Evolutionary conservation across 257 asterid genomes (phyloP).

Genomic region (Penstemon newberryi): DNA sequence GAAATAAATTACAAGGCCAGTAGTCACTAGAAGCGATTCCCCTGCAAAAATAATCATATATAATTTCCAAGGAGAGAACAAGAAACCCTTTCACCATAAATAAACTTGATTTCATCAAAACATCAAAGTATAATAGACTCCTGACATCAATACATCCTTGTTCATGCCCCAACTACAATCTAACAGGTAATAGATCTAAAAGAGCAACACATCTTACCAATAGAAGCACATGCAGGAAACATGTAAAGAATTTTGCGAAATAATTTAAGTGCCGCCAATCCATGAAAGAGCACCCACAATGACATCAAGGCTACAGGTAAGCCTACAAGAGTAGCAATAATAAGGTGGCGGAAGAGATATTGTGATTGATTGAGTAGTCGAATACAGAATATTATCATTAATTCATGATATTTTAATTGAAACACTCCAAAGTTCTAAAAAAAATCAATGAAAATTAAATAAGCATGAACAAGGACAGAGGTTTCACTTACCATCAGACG

Average conservation of each 20-base stretch:
- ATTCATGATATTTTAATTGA: too few species aligned
- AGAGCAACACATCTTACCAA: slow-evolving; percentile 58
- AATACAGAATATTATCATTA: too few species aligned
- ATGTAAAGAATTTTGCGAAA: slow-evolving; percentile 63
- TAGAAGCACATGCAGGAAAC: slow-evolving; percentile 93
- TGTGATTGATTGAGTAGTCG: too few species aligned
- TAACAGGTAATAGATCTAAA: slow-evolving; percentile 19
- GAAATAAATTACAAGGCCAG: slow-evolving; percentile 80
- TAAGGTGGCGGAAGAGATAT: too few species aligned
- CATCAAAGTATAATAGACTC: too few species aligned
- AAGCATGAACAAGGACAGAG: slow-evolving; percentile 18
- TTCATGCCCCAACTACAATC: slow-evolving; percentile 1
- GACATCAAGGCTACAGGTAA: slow-evolving; percentile 40
- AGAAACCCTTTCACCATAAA: not conserved
- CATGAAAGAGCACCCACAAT: slow-evolving; percentile 72
- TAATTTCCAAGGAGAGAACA: slow-evolving; percentile 26
- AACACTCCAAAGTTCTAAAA: too few species aligned
- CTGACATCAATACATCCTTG: too few species aligned
- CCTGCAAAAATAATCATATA: slow-evolving; percentile 59
- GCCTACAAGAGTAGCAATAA: not conserved
- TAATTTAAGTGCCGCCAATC: slow-evolving; percentile 58
- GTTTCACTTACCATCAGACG: slow-evolving; percentile 40
- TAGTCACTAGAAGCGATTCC: slow-evolving; percentile 82
- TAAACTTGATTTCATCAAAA: too few species aligned
- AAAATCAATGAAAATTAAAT: slow-evolving; percentile 16